Evolutionary conservation across 768 basidiomycete genomes (phyloP).

Genomic region (Baorangia bicolor): DNA sequence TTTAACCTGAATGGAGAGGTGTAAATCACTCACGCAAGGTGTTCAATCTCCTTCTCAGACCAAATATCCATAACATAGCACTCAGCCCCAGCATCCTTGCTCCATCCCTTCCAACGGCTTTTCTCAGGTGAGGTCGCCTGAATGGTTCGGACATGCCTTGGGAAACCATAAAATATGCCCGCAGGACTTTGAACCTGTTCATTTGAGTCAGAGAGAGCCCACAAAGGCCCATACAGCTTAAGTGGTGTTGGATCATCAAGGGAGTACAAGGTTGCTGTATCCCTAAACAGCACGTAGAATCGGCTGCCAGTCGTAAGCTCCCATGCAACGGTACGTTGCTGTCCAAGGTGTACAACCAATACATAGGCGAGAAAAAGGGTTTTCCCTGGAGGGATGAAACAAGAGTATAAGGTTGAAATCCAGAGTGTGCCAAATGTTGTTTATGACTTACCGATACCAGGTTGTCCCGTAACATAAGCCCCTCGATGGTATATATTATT

Average conservation of each 20-base stretch:
- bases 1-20: background rate
- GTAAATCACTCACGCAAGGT: background rate
- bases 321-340: background rate
- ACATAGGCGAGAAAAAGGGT: no score
- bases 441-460: no score
- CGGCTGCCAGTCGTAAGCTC: background rate
- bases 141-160: background rate
- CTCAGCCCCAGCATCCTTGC: background rate
- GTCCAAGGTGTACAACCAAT: background rate
- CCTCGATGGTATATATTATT: no score
- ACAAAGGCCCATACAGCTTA: background rate
- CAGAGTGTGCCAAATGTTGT: no score
- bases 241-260: background rate
- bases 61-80: constrained; percentile 2
- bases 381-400: background rate
- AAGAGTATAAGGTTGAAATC: background rate
- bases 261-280: background rate
- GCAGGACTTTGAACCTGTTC: accelerated
- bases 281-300: background rate
- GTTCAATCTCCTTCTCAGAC: background rate
- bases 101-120: no score
- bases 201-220: constrained; percentile 2
- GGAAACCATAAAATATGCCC: accelerated
- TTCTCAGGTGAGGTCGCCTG: background rate
- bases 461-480: no score